These are phyloP conservation scores for Hyphopichia buzzinii DNA, from an alignment of 1,139 yeast genomes.

Conservation along the genomic window DNA sequence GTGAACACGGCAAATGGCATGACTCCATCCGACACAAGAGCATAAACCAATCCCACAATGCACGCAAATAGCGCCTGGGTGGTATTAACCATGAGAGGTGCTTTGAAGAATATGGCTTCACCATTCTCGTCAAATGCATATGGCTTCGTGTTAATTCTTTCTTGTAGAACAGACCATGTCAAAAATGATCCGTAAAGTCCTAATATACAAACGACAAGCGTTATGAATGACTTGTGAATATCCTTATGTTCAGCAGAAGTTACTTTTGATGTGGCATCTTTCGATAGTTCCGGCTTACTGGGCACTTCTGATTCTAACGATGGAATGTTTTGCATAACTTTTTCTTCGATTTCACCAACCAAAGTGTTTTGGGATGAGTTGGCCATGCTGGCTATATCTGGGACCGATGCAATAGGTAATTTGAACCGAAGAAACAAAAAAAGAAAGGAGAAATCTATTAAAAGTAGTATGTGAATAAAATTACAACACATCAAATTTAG, in stretches of 20 bases:
- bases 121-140: slow-evolving; percentile 49
- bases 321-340: too few species aligned
- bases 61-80: slow-evolving; percentile 75
- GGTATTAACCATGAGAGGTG: slow-evolving; percentile 73
- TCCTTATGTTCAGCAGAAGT: neutral
- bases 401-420: too few species aligned
- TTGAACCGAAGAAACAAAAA: too few species aligned
- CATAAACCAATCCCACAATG: slow-evolving; percentile 62
- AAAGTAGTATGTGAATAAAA: too few species aligned
- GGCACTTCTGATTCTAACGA: too few species aligned
- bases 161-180: slow-evolving; percentile 91
- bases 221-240: slow-evolving; percentile 8
- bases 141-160: slow-evolving; percentile 75
- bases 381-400: too few species aligned
- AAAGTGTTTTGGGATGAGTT: neutral
- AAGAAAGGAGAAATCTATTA: too few species aligned
- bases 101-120: slow-evolving; percentile 56
- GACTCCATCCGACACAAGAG: slow-evolving; percentile 31
- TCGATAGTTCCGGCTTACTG: too few species aligned
- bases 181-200: slow-evolving; percentile 86
- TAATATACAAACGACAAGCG: slow-evolving; percentile 52
- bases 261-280: too few species aligned
- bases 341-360: neutral
- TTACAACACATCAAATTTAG: neutral
- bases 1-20: slow-evolving; percentile 32